A percentile compares a stretch with the other conserved stretches of the same genome.
These are phyloP conservation scores for Arabis hirsuta DNA, from an alignment of 345 rosid species.

Conservation along the genomic window DNA sequence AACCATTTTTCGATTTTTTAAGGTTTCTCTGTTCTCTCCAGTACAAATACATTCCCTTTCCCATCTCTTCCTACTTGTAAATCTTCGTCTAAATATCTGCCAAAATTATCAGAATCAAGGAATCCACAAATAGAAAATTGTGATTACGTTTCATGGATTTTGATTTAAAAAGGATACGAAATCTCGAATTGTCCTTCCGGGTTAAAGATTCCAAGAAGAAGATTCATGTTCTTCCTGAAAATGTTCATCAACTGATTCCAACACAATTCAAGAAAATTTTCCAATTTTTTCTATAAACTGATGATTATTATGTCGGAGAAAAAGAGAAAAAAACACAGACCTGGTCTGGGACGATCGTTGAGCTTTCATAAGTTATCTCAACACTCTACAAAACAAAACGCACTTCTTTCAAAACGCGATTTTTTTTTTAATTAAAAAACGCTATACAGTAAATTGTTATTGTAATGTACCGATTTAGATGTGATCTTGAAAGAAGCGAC, in stretches of 20 bases:
- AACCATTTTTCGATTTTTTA: no score
- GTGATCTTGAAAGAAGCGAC: constrained; percentile 71
- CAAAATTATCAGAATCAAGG: constrained; percentile 43
- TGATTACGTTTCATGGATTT: background rate
- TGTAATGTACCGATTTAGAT: constrained; percentile 61
- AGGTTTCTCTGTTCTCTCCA: constrained; percentile 61
- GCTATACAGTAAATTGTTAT: background rate
- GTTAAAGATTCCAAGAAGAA: constrained; percentile 74
- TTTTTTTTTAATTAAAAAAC: constrained; percentile 6
- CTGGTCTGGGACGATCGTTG: constrained; percentile 81
- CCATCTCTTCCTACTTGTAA: constrained; percentile 85
- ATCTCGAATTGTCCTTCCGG: constrained; percentile 89
- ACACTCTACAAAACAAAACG: constrained; percentile 63
- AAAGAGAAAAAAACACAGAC: constrained; percentile 37
- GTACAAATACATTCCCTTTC: constrained; percentile 71
- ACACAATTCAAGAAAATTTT: constrained; percentile 3
- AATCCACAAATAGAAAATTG: background rate
- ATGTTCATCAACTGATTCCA: constrained; percentile 73
- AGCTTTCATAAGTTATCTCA: constrained; percentile 62
- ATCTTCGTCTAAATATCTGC: constrained; percentile 76
- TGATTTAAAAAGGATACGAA: constrained; percentile 64
- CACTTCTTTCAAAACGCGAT: constrained; percentile 7
- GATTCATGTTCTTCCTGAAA: constrained; percentile 67
- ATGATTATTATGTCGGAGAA: no score
- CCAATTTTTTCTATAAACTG: background rate